Evolutionary conservation across 2,329 filamentous ascomycete species (phyloP).

Genomic region (Knufia petricola): DNA sequence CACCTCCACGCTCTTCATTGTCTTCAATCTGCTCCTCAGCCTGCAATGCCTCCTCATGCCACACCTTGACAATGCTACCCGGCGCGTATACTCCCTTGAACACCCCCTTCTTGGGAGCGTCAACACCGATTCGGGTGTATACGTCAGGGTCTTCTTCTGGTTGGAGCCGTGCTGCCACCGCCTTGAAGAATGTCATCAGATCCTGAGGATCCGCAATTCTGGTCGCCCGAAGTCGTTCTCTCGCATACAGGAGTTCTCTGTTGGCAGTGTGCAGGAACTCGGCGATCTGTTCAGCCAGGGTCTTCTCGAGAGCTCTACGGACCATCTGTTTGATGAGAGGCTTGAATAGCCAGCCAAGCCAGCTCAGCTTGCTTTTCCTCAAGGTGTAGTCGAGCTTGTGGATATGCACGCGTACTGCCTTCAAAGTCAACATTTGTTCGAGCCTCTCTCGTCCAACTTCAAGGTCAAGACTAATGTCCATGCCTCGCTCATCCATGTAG

Average conservation of each 20-base stretch:
- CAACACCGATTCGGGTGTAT: slow-evolving; percentile 62
- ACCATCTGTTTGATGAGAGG: slow-evolving; percentile 74
- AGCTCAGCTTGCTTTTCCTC: slow-evolving; percentile 63
- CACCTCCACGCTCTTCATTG: slow-evolving; percentile 49
- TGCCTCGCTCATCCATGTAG: slow-evolving; percentile 71
- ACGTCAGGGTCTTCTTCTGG: slow-evolving; percentile 67
- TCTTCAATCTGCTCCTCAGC: slow-evolving; percentile 68
- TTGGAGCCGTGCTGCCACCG: slow-evolving; percentile 65
- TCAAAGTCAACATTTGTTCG: slow-evolving; percentile 72
- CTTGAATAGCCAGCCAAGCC: slow-evolving; percentile 73
- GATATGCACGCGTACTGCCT: slow-evolving; percentile 66
- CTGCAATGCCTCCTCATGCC: slow-evolving; percentile 65
- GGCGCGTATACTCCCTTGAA: slow-evolving; percentile 83
- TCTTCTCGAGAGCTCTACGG: slow-evolving; percentile 66
- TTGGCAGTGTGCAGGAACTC: slow-evolving; percentile 65
- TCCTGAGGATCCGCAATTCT: slow-evolving; percentile 73
- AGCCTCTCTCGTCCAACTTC: slow-evolving; percentile 69
- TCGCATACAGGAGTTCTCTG: slow-evolving; percentile 74
- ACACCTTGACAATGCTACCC: slow-evolving; percentile 80
- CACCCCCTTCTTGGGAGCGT: slow-evolving; percentile 50
- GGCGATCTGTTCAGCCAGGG: slow-evolving; percentile 62
- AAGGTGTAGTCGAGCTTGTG: slow-evolving; percentile 79
- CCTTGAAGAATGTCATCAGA: slow-evolving; percentile 70
- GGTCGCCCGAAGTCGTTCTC: slow-evolving; percentile 77
- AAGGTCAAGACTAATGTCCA: slow-evolving; percentile 76